Base-by-base conservation (phyloP, 768 basidiomycete species). In the Mycena capillaripes region DNA sequence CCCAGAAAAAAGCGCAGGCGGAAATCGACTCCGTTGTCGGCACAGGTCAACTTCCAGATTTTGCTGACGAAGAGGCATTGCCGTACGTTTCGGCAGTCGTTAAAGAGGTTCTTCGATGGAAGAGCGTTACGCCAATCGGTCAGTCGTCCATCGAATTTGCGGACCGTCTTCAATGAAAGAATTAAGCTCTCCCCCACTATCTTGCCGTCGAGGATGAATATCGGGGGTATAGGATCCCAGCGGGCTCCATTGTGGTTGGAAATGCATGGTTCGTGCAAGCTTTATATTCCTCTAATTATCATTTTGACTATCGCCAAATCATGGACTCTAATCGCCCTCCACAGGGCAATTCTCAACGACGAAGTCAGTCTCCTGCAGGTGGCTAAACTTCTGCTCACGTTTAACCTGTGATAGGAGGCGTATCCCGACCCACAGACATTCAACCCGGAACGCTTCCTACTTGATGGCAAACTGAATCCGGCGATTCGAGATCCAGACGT, bases 351-450 rank as follows among this genome's bases (percentile, higher is more conserved):
- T 1, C 29, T 53, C 12, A 25, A 53, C 11, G 52, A 53, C 27
- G 25, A 25, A 17, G 52, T 30, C 27, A 12, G 52, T 53, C n/a
- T n/a, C n/a, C n/a, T 17, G 4, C 40, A 9, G 9, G 9, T 16
- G 16, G 14, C 19, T 21, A 17, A 19, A 1, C 81, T 72, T 69
- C 76, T 19, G 69, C 79, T 44, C 78, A 79, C 25, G 16, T 0
- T 27, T 29, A 59, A 68, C 32, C 6, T 2, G 11, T n/a, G 5
- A 30, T 32, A 72, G 65, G 17, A 25, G 1, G 76, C 73, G 46
- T 82, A 77, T 66, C 79, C 79, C 7, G 77, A 82, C 53, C 82
- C 82, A 14, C 70, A 77, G 16, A 32, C 25, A 21, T 82, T 82
- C 68, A 76, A 75, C 30, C 81, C 81, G 6, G 81, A 82, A 30